Base-by-base conservation (phyloP, 441 rosid species). In the Macaranga tanarius region DNA sequence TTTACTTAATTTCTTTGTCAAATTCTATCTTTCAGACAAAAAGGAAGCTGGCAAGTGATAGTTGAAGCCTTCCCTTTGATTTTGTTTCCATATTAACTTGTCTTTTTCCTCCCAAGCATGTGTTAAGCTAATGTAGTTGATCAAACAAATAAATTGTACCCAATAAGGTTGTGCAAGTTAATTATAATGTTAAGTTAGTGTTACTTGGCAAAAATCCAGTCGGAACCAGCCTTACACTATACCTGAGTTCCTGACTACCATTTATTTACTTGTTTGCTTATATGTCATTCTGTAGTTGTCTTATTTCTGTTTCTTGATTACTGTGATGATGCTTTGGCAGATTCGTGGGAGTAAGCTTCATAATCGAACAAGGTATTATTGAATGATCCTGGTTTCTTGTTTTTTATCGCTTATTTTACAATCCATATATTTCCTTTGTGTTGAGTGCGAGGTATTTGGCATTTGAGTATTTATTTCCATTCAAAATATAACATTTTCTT, bases 321-420 rank as follows among this genome's bases (percentile, higher is more conserved):
- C 47, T 34, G 16, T 65, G 72, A 7, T 76, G 75, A 52, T 74
- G 15, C 62, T 69, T 75, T 73, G 78, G 59, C 86, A 95, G 99
- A 81, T 95, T 77, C 97, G 99, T 50, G 98, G 99, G 79, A 85
- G 99, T 82, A 95, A 89, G 82, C 95, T 95, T 64, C 97, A 95
- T 74, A 93, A 87, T 76, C 87, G 98, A 71, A 83, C 97, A 71
- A 95, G 99, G 99, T 95, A 87, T 34, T 34, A 34, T 70, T 56
- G 72, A 67, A 67, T 82, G 67, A 31, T 48, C 45, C 42, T 51
- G 1, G 23, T 77, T 76, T 74, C 17, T 34, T 73, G 62, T 60
- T 72, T 62, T 76, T 69, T 25, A 64, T 42, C 23, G 13, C 73
- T 16, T 54, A 16, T 75, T 63, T 73, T 54, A 19, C 54, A 34